Base-by-base conservation (phyloP, 768 basidiomycete species). In the Calocybe indica region DNA sequence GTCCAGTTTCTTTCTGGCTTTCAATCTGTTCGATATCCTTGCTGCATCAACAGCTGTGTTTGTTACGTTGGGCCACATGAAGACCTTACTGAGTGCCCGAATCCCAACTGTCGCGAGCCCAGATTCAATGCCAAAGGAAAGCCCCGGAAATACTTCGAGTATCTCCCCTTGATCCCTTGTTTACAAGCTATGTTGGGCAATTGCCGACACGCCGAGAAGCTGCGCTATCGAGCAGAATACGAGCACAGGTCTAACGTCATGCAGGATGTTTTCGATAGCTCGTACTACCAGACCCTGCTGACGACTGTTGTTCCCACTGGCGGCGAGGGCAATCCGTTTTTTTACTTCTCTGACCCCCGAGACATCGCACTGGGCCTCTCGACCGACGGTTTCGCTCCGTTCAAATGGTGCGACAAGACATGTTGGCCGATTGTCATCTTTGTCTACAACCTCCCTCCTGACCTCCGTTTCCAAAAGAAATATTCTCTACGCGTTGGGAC, bases 401-500 rank as follows among this genome's bases (percentile, higher is more conserved):
- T 64, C 45, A 62, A 64, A 29, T 51, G 59, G 1, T 52, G 56
- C 0, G 56, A 54, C 1, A 48, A 53, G 3, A 67, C 68, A 0
- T 63, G 64, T 1, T 75, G 68, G 55, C 74, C 72, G 0, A 49
- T 77, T 2, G 43, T 77, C 9, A 10, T 68, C 0, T 60, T 66
- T 44, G 71, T 68, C 36, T 61, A 55, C 40, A 64, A 64, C 31
- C 53, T 62, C 22, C 53, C 51, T 5, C 62, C 59, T 10, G 59
- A 66, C 8, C 49, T 66, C 5, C 59, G 62, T 1, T 65, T 62
- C 30, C 67, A 65, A 15, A 45, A 64, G 10, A 37, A 58, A 1
- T 51, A 71, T 37, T 55, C 74, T 6, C 41, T 75, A 1, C 60
- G 54, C 15, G 13, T 72, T 5, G 66, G 68, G 1, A 50, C 72